Base-by-base conservation (phyloP, 176 grass and related monocot species). In the Musa acuminata region DNA sequence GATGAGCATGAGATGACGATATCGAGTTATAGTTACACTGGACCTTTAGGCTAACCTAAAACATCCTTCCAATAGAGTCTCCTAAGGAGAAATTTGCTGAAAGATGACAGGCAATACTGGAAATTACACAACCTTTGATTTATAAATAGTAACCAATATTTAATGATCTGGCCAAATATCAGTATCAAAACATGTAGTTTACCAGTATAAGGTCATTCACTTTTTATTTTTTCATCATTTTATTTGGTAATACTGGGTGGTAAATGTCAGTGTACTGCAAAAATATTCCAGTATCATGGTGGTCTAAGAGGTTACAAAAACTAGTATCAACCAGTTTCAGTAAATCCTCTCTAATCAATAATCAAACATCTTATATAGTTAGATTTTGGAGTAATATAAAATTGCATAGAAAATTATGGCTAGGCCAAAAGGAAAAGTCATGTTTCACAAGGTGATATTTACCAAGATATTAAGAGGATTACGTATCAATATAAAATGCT, bases 401-500 rank as follows among this genome's bases (percentile, higher is more conserved):
- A 11, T 49, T 21, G n/a, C 6, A 51, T 49, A 50, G 26, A 16
- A 49, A 51, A 70, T 13, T 19, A 35, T 35, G 20, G 35, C 16
- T n/a, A 51, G 23, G 25, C 22, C 10, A 51, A 64, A 65, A 64
- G 13, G 20, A 70, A 70, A 20, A 51, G 43, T 20, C 20, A 8
- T 70, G 29, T n/a, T 70, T 51, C 43, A 50, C 1, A 70, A 51
- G 16, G 20, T 50, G 35, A n/a, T 5, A 78, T 52, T 72, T 93
- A 98, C 94, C 86, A 98, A 82, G 53, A 89, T 93, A 78, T 89
- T 88, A 69, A 98, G 78, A 77, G 94, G 94, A 69, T 87, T 93
- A 11, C 90, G 81, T 80, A 98, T 98, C 78, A 98, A 69, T 84
- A 98, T 93, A 82, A 98, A 93, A 83, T 98, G 94, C 12, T 93